Conservation (phyloP, 1,284 basidiomycete genomes). For the Puccinia hordei region DNA sequence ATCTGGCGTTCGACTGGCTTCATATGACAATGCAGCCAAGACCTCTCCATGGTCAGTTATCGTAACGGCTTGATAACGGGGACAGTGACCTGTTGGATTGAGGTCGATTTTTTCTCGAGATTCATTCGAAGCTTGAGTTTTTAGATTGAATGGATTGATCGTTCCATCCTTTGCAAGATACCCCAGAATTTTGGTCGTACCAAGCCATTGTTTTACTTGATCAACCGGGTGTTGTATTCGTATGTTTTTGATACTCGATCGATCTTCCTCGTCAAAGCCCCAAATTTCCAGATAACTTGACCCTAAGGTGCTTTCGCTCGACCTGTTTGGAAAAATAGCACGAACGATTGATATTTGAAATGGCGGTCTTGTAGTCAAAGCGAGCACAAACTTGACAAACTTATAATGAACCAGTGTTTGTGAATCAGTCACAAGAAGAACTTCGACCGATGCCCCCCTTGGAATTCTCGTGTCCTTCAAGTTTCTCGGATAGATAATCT, state of each 20-base stretch:
- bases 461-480: background rate
- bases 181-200: constrained; percentile 22
- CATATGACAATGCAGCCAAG: background rate
- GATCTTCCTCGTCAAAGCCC: constrained; percentile 5
- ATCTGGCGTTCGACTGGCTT: background rate
- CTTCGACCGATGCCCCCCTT: background rate
- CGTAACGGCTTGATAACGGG: constrained; percentile 33
- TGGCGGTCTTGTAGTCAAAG: no score
- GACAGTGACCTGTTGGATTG: background rate
- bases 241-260: background rate
- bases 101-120: background rate
- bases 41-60: constrained; percentile 31
- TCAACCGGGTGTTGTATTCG: background rate
- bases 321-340: background rate
- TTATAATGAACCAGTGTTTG: constrained; percentile 27
- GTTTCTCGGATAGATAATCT: background rate
- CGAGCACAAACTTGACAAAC: background rate
- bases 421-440: constrained; percentile 36
- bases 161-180: constrained; percentile 36
- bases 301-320: background rate
- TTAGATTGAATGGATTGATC: constrained; percentile 19
- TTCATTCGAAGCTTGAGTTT: no score
- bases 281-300: constrained; percentile 14
- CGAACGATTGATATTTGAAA: background rate
- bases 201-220: constrained; percentile 44